phyloP scores from a whole-genome alignment of 306 rosid species.

The Potentilla sterilis region DNA sequence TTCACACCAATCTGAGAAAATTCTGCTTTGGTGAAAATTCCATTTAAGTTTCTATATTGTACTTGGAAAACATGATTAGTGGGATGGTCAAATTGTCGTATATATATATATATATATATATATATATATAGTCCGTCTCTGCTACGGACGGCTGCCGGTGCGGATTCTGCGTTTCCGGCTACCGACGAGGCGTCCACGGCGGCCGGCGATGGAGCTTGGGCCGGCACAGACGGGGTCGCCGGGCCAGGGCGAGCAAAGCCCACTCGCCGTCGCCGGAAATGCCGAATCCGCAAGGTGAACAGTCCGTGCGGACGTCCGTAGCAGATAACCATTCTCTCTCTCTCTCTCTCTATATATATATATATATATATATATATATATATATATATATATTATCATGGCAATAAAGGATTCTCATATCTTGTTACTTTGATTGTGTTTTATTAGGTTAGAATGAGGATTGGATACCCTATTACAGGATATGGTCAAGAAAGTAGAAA shows the following conservation, averaged over 20 bases:
- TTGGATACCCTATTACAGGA: conserved; percentile 95
- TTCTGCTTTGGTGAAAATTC: background rate
- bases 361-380: too few relatives aligned
- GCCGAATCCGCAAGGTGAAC: too few relatives aligned
- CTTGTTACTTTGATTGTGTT: conserved; percentile 3
- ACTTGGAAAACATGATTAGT: background rate
- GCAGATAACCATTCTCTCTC: too few relatives aligned
- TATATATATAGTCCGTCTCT: background rate
- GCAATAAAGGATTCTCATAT: conserved; percentile 2
- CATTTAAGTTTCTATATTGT: background rate
- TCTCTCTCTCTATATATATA: too few relatives aligned
- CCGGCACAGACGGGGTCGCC: too few relatives aligned
- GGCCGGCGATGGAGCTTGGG: too few relatives aligned
- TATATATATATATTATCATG: background rate
- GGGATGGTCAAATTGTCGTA: background rate
- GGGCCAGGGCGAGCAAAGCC: too few relatives aligned
- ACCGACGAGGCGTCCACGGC: too few relatives aligned
- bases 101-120: background rate
- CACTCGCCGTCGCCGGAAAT: too few relatives aligned
- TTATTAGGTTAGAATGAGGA: conserved; percentile 75
- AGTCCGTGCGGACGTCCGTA: too few relatives aligned
- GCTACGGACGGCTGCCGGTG: too few relatives aligned
- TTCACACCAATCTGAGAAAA: background rate
- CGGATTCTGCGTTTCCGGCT: too few relatives aligned
- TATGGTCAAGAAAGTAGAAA: conserved; percentile 98